A percentile compares a stretch with the other conserved stretches of the same genome.
These are phyloP conservation scores for Sclerotinia minor DNA, from an alignment of 2,329 filamentous ascomycete species.

Conservation along the genomic window DNA sequence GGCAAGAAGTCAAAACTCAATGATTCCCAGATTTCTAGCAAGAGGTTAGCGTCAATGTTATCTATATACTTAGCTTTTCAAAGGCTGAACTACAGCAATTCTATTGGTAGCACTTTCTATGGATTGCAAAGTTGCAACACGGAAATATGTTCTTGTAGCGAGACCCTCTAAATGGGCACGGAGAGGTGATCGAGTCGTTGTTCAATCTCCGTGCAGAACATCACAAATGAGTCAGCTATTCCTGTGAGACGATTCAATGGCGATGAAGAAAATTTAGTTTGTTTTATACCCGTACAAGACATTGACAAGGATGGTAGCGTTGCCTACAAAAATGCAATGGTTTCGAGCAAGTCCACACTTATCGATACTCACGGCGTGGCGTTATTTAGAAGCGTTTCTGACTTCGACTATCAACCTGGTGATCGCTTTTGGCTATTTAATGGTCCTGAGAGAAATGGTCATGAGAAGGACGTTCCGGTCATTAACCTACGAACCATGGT, in stretches of 20 bases:
- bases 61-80: background rate
- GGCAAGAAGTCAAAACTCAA: conserved; percentile 9
- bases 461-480: conserved; percentile 28
- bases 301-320: conserved; percentile 33
- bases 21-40: background rate
- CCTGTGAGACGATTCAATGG: conserved; percentile 32
- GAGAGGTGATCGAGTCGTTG: conserved; percentile 29
- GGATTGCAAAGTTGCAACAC: conserved; percentile 31
- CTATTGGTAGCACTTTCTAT: background rate
- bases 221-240: conserved; percentile 26
- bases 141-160: conserved; percentile 33
- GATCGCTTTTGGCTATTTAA: conserved; percentile 35
- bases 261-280: conserved; percentile 32
- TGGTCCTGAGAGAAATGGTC: conserved; percentile 12
- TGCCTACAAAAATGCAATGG: conserved; percentile 27
- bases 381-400: conserved; percentile 26
- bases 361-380: conserved; percentile 34
- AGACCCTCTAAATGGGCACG: conserved; percentile 31
- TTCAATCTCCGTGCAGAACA: conserved; percentile 33
- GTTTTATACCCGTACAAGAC: conserved; percentile 32
- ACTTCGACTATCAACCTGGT: conserved; percentile 28
- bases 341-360: conserved; percentile 19
- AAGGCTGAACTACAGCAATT: background rate
- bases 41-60: conserved; percentile 1
- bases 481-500: conserved; percentile 35